Evolutionary conservation across 306 rosid genomes (phyloP).

Genomic region (Dalbergia cochinchinensis): DNA sequence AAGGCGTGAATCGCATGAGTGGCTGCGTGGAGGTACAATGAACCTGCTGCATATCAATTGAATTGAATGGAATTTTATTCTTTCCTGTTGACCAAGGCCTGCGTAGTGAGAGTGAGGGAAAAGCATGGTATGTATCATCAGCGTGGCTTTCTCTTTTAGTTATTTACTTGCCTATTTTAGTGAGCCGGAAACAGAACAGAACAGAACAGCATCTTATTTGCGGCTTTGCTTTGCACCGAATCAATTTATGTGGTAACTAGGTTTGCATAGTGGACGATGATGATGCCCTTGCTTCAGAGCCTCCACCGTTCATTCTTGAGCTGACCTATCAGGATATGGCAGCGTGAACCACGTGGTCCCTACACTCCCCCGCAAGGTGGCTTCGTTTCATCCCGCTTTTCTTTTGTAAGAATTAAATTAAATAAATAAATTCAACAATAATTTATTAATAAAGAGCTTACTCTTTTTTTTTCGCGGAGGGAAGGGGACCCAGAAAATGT

Average conservation of each 20-base stretch:
- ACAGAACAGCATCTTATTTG: background rate
- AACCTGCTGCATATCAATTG: slow-evolving; percentile 37
- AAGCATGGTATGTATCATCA: too few species aligned
- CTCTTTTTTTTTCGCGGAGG: too few species aligned
- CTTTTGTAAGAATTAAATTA: background rate
- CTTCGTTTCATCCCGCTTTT: background rate
- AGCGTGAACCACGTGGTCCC: background rate
- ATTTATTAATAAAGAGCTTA: too few species aligned
- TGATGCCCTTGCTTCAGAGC: slow-evolving; percentile 5
- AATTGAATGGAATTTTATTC: slow-evolving; percentile 31
- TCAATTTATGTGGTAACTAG: background rate
- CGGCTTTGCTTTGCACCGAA: too few species aligned
- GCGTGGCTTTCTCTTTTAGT: too few species aligned
- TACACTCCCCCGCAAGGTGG: background rate
- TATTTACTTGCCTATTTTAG: too few species aligned
- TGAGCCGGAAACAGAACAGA: too few species aligned
- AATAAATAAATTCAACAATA: too few species aligned
- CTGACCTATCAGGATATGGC: background rate
- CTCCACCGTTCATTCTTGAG: slow-evolving; percentile 2
- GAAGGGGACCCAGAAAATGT: too few species aligned
- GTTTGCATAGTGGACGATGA: background rate
- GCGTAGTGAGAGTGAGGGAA: background rate
- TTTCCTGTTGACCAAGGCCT: background rate
- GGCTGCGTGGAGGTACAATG: slow-evolving; percentile 58
- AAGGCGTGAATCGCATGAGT: slow-evolving; percentile 43